Evolutionary conservation across 495 filamentous ascomycete genomes (phyloP).

Genomic region (Penicillium crystallinum): DNA sequence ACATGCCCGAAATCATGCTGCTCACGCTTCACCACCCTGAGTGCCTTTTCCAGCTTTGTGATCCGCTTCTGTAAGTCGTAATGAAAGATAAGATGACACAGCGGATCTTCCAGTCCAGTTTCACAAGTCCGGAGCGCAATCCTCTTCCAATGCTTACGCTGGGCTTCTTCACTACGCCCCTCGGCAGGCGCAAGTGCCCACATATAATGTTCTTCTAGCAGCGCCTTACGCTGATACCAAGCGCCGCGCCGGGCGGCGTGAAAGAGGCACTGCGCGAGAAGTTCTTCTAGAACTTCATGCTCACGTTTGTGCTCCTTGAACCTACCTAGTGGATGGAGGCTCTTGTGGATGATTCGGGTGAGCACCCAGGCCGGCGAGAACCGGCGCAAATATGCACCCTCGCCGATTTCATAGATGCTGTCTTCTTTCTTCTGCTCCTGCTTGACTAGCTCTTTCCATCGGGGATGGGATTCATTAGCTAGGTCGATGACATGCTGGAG

Average conservation of each 20-base stretch:
- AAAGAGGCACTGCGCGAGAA: constrained; percentile 78
- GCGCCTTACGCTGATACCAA: constrained; percentile 94
- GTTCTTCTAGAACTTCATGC: constrained; percentile 65
- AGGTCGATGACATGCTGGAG: constrained; percentile 64
- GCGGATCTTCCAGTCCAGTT: constrained; percentile 74
- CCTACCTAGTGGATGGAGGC: constrained; percentile 69
- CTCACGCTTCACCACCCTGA: constrained; percentile 77
- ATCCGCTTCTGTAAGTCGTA: constrained; percentile 93
- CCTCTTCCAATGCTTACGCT: constrained; percentile 80
- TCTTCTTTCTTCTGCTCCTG: constrained; percentile 82
- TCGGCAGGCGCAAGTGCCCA: constrained; percentile 49
- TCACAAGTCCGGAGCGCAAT: constrained; percentile 81
- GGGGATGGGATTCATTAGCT: constrained; percentile 69
- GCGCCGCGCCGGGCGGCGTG: constrained; percentile 78
- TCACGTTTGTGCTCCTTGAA: constrained; percentile 78
- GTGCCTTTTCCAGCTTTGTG: constrained; percentile 75
- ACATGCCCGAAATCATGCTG: constrained; percentile 94
- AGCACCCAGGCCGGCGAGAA: constrained; percentile 93
- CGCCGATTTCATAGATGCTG: constrained; percentile 71
- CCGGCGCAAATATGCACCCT: constrained; percentile 85
- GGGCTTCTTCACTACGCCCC: constrained; percentile 51
- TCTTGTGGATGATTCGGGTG: constrained; percentile 89
- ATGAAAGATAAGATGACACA: constrained; percentile 88
- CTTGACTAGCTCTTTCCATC: constrained; percentile 68
- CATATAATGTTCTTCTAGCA: constrained; percentile 96